phyloP scores from a whole-genome alignment of 306 rosid genomes.

The Trifolium dubium region DNA sequence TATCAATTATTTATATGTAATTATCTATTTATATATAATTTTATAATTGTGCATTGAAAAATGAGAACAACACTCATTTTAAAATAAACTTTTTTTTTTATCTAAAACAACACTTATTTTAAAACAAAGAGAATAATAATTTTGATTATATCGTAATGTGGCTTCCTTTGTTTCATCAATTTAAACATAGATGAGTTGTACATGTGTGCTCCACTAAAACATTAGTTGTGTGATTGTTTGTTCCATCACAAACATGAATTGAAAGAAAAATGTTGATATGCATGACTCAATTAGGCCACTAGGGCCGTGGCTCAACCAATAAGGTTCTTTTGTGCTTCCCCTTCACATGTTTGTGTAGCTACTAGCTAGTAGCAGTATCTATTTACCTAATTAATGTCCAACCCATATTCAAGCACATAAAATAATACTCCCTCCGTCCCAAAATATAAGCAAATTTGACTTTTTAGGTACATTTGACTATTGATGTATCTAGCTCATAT shows the following conservation, averaged over 20 bases:
- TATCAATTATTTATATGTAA: too few relatives aligned
- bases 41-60: too few relatives aligned
- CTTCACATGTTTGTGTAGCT: slow-evolving; percentile 43
- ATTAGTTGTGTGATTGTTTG: not conserved
- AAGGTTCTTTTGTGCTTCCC: slow-evolving; percentile 30
- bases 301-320: not conserved
- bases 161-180: not conserved
- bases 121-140: too few relatives aligned
- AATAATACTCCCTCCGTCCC: too few relatives aligned
- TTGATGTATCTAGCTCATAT: too few relatives aligned
- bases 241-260: not conserved
- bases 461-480: too few relatives aligned
- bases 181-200: not conserved
- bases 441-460: too few relatives aligned
- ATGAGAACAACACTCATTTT: too few relatives aligned
- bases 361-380: not conserved
- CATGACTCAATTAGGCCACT: not conserved
- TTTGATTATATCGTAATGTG: not conserved
- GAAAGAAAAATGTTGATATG: not conserved
- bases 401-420: too few relatives aligned
- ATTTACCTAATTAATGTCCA: slow-evolving; percentile 17
- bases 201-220: not conserved
- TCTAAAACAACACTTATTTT: too few relatives aligned
- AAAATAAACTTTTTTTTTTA: too few relatives aligned
- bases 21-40: too few relatives aligned